These are phyloP conservation scores for Dichomitus squalens DNA, from an alignment of 1,284 basidiomycete genomes.

Conservation along the genomic window DNA sequence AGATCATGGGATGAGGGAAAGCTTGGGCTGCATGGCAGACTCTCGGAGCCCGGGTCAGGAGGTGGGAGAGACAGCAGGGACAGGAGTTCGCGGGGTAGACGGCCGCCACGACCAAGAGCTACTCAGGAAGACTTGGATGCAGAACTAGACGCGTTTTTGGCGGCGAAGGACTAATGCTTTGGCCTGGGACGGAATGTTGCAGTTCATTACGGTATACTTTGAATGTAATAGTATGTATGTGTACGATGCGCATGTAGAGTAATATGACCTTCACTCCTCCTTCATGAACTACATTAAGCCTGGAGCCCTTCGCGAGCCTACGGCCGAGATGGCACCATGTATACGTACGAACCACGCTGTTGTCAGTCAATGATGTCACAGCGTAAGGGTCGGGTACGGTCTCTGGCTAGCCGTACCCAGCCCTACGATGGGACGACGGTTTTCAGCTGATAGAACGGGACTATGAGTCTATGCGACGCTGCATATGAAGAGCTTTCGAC, in stretches of 20 bases:
- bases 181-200: background rate
- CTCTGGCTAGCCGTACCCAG: background rate
- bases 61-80: constrained; percentile 15
- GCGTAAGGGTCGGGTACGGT: background rate
- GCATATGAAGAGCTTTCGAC: background rate
- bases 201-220: constrained; percentile 13
- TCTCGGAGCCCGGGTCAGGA: constrained; percentile 6
- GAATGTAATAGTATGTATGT: constrained; percentile 10
- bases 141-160: constrained; percentile 75
- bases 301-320: background rate
- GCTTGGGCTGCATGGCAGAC: constrained; percentile 22
- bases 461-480: background rate
- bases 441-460: constrained; percentile 10
- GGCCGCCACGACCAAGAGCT: constrained; percentile 42
- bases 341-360: background rate
- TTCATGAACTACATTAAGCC: background rate
- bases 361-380: background rate
- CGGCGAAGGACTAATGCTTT: constrained; percentile 35
- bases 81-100: constrained; percentile 33
- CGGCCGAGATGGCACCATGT: too few relatives aligned
- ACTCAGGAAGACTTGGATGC: constrained; percentile 76
- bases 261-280: constrained; percentile 3
- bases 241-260: constrained; percentile 14
- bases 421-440: constrained; percentile 20
- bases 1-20: constrained; percentile 28